Evolutionary conservation across 305 asterid genomes (phyloP).

Genomic region (Solanum aculeatissimum): DNA sequence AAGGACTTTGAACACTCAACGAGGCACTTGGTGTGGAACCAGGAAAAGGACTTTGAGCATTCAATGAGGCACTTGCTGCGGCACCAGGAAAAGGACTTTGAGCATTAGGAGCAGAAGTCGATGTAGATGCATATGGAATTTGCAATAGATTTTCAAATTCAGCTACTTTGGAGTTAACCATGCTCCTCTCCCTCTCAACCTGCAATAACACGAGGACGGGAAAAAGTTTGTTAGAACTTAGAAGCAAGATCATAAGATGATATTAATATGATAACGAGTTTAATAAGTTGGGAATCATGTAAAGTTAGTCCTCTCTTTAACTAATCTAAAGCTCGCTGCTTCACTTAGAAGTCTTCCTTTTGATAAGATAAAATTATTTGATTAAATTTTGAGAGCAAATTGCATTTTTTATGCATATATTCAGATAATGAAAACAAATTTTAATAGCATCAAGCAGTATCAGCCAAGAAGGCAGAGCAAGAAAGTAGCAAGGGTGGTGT

Average conservation of each 20-base stretch:
- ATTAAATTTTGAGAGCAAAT: background rate
- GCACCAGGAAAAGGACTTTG: conserved; percentile 20
- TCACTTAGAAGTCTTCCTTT: background rate
- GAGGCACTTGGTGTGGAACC: conserved; percentile 13
- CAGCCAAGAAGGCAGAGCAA: background rate
- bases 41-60: conserved; percentile 28
- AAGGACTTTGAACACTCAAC: conserved; percentile 16
- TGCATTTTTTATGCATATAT: background rate
- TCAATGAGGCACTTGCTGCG: conserved; percentile 11
- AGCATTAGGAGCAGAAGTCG: conserved; percentile 30
- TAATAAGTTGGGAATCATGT: background rate
- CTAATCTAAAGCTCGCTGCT: background rate
- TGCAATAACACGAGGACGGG: conserved; percentile 21
- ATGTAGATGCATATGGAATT: conserved; percentile 28
- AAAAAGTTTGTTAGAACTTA: conserved; percentile 3
- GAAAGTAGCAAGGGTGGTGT: conserved; percentile 1
- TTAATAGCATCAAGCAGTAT: background rate
- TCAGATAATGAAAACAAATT: background rate
- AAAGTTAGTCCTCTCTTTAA: background rate
- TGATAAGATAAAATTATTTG: background rate
- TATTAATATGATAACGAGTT: background rate
- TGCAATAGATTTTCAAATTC: conserved; percentile 64
- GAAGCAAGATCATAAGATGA: background rate
- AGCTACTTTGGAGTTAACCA: conserved; percentile 47
- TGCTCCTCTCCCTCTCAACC: conserved; percentile 75